These are phyloP conservation scores for Pleurotus platypus DNA, from an alignment of 768 basidiomycete species.

Conservation along the genomic window DNA sequence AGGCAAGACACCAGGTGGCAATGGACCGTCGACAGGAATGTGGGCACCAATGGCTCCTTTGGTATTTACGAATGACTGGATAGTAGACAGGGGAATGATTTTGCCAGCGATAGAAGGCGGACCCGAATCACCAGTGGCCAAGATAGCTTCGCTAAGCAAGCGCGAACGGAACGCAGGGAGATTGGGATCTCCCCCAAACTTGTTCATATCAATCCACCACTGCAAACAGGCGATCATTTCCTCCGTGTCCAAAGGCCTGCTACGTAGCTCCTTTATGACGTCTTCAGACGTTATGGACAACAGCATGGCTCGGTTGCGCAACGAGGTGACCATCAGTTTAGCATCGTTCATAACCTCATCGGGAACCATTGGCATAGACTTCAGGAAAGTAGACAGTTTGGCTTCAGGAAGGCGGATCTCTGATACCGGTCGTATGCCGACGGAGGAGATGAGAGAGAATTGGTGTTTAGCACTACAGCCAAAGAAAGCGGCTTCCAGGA, in stretches of 20 bases:
- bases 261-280: conserved; percentile 72
- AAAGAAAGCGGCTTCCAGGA: conserved; percentile 81
- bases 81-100: conserved; percentile 64
- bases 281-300: conserved; percentile 77
- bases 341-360: conserved; percentile 54
- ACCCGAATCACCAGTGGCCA: conserved; percentile 36
- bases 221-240: conserved; percentile 82
- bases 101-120: conserved; percentile 34
- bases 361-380: conserved; percentile 72
- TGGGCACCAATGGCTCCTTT: conserved; percentile 41
- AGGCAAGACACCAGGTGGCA: conserved; percentile 73
- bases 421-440: conserved; percentile 62
- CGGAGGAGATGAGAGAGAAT: conserved; percentile 73
- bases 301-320: conserved; percentile 64
- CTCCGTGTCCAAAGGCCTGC: conserved; percentile 61
- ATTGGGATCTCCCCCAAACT: conserved; percentile 30
- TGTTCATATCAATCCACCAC: conserved; percentile 70
- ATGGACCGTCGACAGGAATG: conserved; percentile 71
- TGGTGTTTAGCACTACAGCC: conserved; percentile 43
- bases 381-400: conserved; percentile 71
- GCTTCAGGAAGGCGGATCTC: conserved; percentile 75
- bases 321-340: conserved; percentile 51
- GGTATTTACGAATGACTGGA: conserved; percentile 71
- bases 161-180: conserved; percentile 47
- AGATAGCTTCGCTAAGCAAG: conserved; percentile 68